These are phyloP conservation scores for Rauvolfia tetraphylla DNA, from an alignment of 257 asterid genomes.

Conservation along the genomic window DNA sequence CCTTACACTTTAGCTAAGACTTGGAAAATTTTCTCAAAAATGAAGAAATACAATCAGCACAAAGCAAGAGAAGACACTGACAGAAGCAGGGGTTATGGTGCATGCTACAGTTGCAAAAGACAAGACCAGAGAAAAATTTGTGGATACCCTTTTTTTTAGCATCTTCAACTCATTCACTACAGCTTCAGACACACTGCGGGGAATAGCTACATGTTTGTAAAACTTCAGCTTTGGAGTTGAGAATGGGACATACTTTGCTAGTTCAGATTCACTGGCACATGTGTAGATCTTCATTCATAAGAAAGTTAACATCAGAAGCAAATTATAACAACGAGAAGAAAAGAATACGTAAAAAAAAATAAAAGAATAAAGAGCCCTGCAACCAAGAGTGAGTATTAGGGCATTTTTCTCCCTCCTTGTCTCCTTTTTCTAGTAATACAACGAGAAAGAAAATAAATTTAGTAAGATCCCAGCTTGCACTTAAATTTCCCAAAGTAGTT, in stretches of 20 bases:
- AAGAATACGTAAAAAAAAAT: not conserved
- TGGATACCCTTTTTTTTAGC: conserved; percentile 41
- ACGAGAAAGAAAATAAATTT: not conserved
- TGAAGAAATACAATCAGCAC: not conserved
- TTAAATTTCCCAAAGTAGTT: too few relatives aligned
- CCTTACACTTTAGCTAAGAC: not conserved
- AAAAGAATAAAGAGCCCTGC: not conserved
- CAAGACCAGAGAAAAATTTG: not conserved
- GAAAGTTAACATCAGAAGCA: conserved; percentile 19
- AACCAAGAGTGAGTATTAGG: not conserved
- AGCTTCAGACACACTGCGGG: conserved; percentile 17
- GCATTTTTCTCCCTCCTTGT: too few relatives aligned
- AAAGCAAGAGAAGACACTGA: not conserved
- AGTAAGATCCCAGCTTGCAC: not conserved
- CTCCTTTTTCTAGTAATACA: too few relatives aligned
- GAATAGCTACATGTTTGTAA: conserved; percentile 34
- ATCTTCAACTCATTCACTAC: conserved; percentile 26
- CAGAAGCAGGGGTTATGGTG: not conserved
- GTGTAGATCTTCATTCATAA: conserved; percentile 64
- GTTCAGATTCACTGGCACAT: conserved; percentile 45
- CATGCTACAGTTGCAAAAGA: not conserved
- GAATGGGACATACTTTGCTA: conserved; percentile 45
- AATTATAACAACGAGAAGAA: not conserved
- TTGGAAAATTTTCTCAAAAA: not conserved
- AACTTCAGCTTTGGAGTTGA: conserved; percentile 52